phyloP scores from a whole-genome alignment of 2,329 filamentous ascomycete species.

The Didymella pinodella region DNA sequence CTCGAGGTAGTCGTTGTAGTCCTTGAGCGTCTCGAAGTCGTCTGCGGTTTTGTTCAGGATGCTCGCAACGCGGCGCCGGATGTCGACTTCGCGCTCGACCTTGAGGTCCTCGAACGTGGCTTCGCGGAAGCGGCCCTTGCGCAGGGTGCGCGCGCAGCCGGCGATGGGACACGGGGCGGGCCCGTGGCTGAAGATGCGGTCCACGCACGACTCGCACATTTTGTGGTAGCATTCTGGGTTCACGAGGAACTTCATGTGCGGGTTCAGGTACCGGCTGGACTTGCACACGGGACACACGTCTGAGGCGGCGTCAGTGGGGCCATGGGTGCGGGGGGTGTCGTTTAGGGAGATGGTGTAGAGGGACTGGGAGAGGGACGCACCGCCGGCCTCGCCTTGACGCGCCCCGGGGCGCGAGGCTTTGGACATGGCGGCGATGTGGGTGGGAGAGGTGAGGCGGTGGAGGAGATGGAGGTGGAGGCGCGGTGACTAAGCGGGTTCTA shows the following conservation, averaged over 20 bases:
- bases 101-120: constrained; percentile 90
- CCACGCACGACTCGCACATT: constrained; percentile 96
- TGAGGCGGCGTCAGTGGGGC: constrained; percentile 44
- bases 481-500: neutral
- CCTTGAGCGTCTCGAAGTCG: constrained; percentile 84
- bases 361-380: constrained; percentile 48
- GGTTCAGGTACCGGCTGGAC: constrained; percentile 93
- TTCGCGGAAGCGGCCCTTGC: constrained; percentile 81
- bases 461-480: neutral
- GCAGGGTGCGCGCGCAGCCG: constrained; percentile 84
- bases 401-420: constrained; percentile 41
- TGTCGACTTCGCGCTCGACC: constrained; percentile 93
- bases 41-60: constrained; percentile 90
- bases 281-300: constrained; percentile 98
- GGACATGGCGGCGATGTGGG: constrained; percentile 42
- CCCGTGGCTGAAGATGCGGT: constrained; percentile 90
- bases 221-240: constrained; percentile 99
- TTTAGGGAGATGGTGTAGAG: constrained; percentile 43
- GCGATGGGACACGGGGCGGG: constrained; percentile 92
- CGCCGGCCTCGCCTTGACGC: constrained; percentile 47
- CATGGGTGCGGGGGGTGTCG: neutral
- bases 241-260: constrained; percentile 91
- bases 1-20: constrained; percentile 95
- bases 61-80: constrained; percentile 75
- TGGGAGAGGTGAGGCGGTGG: no score